Evolutionary conservation across 257 asterid genomes (phyloP).

Genomic region (Forsythia suspensa): DNA sequence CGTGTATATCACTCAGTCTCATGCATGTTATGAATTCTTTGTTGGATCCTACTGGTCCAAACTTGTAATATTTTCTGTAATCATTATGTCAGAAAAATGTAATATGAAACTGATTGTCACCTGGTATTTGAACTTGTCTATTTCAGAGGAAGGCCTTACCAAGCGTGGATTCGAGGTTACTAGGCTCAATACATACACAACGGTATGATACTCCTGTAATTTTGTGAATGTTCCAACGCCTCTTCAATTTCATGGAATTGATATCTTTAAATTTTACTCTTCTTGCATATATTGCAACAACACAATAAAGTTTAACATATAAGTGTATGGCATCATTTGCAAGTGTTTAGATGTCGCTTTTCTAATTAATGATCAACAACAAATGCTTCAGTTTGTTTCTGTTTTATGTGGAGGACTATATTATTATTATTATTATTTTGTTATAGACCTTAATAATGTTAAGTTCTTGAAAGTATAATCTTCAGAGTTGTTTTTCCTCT

Average conservation of each 20-base stretch:
- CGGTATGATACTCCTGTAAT: slow-evolving; percentile 48
- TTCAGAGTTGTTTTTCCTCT: neutral
- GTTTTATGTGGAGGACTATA: neutral
- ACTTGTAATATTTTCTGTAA: neutral
- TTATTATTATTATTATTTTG: neutral
- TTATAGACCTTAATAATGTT: neutral
- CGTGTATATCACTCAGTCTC: neutral
- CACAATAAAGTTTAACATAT: neutral
- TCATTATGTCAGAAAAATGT: neutral
- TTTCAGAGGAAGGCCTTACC: slow-evolving; percentile 84
- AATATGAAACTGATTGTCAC: slow-evolving; percentile 1
- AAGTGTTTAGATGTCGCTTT: neutral
- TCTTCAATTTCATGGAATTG: slow-evolving; percentile 1
- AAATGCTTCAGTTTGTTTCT: neutral
- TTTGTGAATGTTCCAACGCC: neutral
- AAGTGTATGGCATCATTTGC: neutral
- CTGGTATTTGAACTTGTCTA: slow-evolving; percentile 2
- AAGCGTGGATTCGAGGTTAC: slow-evolving; percentile 89
- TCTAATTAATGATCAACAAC: neutral
- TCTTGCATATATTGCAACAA: neutral
- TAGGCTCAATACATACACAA: slow-evolving; percentile 89
- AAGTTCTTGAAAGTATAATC: neutral
- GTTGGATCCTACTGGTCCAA: neutral
- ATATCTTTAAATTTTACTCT: neutral
- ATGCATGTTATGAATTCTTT: neutral